These are phyloP conservation scores for Ceratonia siliqua DNA, from an alignment of 306 rosid genomes.

Conservation along the genomic window DNA sequence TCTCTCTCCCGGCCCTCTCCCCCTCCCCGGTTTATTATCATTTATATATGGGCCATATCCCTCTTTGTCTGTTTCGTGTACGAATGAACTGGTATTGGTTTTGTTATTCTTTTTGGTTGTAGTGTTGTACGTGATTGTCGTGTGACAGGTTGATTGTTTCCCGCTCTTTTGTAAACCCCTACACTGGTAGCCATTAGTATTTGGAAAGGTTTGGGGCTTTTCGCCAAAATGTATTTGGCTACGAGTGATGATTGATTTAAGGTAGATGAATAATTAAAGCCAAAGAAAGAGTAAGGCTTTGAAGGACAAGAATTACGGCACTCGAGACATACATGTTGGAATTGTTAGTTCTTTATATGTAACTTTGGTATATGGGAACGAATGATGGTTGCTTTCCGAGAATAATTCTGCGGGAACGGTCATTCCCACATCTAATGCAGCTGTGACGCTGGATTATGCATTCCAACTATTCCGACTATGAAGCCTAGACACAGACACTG, in stretches of 20 bases:
- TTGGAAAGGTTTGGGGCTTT: not conserved
- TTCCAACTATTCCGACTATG: not conserved
- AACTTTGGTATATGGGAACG: not conserved
- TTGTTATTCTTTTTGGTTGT: not conserved
- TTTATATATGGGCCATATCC: not conserved
- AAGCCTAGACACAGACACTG: not conserved
- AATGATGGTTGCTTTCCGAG: not conserved
- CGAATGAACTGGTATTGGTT: conserved; percentile 16
- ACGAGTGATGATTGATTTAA: not conserved
- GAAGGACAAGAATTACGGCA: too few species aligned
- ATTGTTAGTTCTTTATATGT: not conserved
- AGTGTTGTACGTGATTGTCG: not conserved
- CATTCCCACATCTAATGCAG: not conserved
- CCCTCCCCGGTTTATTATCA: not conserved
- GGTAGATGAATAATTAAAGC: not conserved
- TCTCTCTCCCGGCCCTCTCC: not conserved
- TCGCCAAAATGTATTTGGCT: not conserved
- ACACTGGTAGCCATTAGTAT: not conserved
- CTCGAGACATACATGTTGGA: not conserved
- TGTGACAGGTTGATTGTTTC: not conserved
- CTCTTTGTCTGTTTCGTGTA: conserved; percentile 7
- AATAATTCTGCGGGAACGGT: not conserved
- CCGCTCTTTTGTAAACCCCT: not conserved
- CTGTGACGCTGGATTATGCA: not conserved
- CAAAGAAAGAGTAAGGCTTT: too few species aligned